These are phyloP conservation scores for Pinus tabuliformis DNA, from an alignment of 75 land plant species.

Conservation along the genomic window DNA sequence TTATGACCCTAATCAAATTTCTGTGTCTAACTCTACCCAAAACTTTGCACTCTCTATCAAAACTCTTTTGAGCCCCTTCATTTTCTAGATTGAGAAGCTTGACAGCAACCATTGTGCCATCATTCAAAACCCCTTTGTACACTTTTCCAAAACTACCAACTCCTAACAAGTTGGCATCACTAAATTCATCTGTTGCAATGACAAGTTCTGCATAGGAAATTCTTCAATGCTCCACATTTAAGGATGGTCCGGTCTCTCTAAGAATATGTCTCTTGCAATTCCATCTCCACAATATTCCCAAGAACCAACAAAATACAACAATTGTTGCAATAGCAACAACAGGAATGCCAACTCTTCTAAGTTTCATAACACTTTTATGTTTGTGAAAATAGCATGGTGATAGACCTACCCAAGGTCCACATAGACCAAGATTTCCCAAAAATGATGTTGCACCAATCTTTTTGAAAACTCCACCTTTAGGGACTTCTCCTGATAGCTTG, in stretches of 20 bases:
- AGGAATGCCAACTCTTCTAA: background rate
- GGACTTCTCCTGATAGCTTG: conserved; percentile 11
- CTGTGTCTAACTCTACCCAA: background rate
- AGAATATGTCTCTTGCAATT: background rate
- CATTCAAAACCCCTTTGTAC: background rate
- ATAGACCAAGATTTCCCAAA: conserved; percentile 1
- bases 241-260: background rate
- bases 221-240: background rate
- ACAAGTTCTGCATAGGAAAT: background rate
- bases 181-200: background rate
- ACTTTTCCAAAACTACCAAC: background rate
- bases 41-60: background rate
- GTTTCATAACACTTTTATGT: background rate
- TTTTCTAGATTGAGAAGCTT: background rate
- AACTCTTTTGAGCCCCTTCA: background rate
- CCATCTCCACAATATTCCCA: background rate
- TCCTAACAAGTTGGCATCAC: background rate
- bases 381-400: background rate
- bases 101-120: background rate
- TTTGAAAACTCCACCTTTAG: background rate
- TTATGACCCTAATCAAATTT: background rate
- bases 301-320: background rate
- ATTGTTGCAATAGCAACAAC: background rate
- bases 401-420: background rate
- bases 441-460: background rate